These are phyloP conservation scores for Colletotrichum melonis DNA, from an alignment of 2,329 filamentous ascomycete genomes.

Conservation along the genomic window DNA sequence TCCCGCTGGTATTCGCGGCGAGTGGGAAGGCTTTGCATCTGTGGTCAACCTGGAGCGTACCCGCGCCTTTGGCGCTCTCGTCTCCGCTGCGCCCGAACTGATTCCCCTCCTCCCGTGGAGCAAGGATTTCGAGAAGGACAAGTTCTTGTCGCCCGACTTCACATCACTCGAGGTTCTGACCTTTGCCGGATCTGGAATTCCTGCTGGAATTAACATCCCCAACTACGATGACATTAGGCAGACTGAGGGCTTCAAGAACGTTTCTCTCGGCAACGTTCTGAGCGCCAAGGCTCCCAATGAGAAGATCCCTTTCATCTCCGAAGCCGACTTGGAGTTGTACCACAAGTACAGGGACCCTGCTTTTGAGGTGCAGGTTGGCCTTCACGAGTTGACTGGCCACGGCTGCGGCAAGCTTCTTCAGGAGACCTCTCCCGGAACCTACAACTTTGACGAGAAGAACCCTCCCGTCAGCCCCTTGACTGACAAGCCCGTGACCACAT, in stretches of 20 bases:
- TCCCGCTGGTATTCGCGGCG: slow-evolving; percentile 81
- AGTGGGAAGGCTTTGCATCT: slow-evolving; percentile 88
- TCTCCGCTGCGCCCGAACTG: slow-evolving; percentile 81
- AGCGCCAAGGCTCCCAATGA: slow-evolving; percentile 93
- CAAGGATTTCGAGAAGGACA: slow-evolving; percentile 93
- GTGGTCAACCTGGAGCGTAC: slow-evolving; percentile 93
- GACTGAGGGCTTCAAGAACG: slow-evolving; percentile 90
- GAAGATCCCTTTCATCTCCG: slow-evolving; percentile 88
- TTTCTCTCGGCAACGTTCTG: slow-evolving; percentile 92
- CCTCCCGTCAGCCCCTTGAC: slow-evolving; percentile 86
- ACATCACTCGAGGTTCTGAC: slow-evolving; percentile 92
- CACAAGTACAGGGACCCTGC: slow-evolving; percentile 85
- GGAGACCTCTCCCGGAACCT: slow-evolving; percentile 83
- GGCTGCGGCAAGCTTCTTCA: slow-evolving; percentile 95
- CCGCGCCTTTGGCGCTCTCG: slow-evolving; percentile 85
- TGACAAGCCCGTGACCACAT: slow-evolving; percentile 81
- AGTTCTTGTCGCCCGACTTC: slow-evolving; percentile 94
- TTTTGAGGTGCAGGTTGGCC: slow-evolving; percentile 95
- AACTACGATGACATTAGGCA: slow-evolving; percentile 85
- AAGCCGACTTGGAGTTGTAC: slow-evolving; percentile 81
- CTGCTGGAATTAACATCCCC: slow-evolving; percentile 75
- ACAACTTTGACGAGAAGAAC: slow-evolving; percentile 88
- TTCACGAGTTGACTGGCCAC: slow-evolving; percentile 85
- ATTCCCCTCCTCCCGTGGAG: slow-evolving; percentile 93
- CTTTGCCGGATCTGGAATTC: slow-evolving; percentile 75